These are phyloP conservation scores for Lepiota subincarnata DNA, from an alignment of 768 basidiomycete species.

Conservation along the genomic window DNA sequence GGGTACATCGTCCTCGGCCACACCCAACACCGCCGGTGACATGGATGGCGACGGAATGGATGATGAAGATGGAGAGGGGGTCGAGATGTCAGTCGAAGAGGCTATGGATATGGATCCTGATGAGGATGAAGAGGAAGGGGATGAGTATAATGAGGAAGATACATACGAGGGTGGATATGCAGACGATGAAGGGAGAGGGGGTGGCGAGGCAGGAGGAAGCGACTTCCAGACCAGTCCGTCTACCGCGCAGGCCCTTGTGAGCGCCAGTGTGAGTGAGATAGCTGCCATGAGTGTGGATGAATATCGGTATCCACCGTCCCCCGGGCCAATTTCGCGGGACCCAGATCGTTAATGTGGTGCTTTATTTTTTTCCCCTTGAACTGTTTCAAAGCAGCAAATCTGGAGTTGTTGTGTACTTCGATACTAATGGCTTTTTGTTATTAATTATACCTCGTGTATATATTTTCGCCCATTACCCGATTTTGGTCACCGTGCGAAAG, in stretches of 20 bases:
- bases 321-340: too few species aligned
- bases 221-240: background rate
- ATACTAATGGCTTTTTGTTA: background rate
- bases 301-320: too few species aligned
- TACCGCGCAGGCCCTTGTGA: background rate
- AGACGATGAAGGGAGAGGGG: background rate
- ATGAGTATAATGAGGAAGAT: conserved; percentile 27
- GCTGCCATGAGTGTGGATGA: too few species aligned
- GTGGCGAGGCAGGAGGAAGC: background rate
- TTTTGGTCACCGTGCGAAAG: too few species aligned
- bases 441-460: conserved; percentile 9
- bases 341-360: too few species aligned
- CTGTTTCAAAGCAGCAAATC: background rate
- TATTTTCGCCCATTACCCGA: background rate
- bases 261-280: too few species aligned
- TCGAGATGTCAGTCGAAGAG: conserved; percentile 29
- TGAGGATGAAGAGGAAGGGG: conserved; percentile 23
- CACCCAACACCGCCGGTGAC: conserved; percentile 37
- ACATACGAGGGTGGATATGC: conserved; percentile 11
- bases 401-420: conserved; percentile 6
- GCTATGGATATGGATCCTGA: conserved; percentile 30
- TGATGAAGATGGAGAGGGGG: conserved; percentile 9
- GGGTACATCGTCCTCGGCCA: conserved; percentile 33
- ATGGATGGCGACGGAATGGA: conserved; percentile 20
- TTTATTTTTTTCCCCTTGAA: background rate